A percentile compares a stretch with the other conserved stretches of the same genome.
phyloP scores from a whole-genome alignment of 148 eudicot species.

The Cornus kousa region DNA sequence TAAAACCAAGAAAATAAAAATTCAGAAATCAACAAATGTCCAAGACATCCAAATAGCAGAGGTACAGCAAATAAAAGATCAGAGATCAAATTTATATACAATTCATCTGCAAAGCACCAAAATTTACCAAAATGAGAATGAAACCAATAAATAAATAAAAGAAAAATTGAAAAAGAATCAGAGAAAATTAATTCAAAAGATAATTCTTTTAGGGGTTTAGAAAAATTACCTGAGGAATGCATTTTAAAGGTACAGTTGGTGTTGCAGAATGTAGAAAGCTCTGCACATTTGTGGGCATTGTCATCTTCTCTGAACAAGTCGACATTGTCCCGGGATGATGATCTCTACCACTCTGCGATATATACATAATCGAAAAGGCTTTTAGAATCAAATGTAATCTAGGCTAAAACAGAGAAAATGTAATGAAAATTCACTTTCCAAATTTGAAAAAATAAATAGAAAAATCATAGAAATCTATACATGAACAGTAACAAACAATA shows the following conservation, averaged over 20 bases:
- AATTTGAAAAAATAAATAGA: too few relatives aligned
- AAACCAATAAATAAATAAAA: too few relatives aligned
- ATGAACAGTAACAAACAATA: background rate
- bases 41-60: background rate
- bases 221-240: conserved; percentile 14
- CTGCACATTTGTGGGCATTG: conserved; percentile 11
- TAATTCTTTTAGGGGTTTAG: too few relatives aligned
- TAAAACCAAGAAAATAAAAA: background rate
- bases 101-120: background rate
- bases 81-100: background rate
- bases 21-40: background rate
- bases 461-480: background rate
- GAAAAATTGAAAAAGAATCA: background rate
- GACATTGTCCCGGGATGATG: too few relatives aligned
- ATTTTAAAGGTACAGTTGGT: conserved; percentile 14
- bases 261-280: conserved; percentile 20
- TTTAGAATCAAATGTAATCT: background rate
- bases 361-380: background rate
- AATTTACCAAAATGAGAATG: background rate
- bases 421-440: background rate
- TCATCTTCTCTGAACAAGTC: background rate
- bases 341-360: background rate
- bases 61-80: background rate
- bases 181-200: too few relatives aligned
- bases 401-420: background rate